Evolutionary conservation across 106 monocot species (phyloP), one percentile per base, ranked within the genome.

Genomic region (Platanthera guangdongensis): DNA sequence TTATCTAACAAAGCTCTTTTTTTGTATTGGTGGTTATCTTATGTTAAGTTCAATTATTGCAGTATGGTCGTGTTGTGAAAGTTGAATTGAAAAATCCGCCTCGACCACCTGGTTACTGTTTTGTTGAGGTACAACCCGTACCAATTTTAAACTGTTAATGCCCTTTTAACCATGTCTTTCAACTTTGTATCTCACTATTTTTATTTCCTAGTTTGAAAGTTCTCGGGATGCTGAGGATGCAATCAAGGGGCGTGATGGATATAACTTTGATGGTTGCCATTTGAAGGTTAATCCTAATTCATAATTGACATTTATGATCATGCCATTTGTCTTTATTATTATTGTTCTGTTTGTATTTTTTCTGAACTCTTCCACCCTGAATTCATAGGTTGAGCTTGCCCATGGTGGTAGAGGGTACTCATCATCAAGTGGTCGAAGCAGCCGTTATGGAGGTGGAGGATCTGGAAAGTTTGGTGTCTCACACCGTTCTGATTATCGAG

Each of bases 21-120:
- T 50, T 19, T 51, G 22, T 15, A 51, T 50, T 51, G 22, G 5
- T 51, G 18, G 51, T 10, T 72, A 21, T 72, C 11, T 72, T 51
- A 72, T 51, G 7, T 51, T 51, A 22, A 51, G 50, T 8, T 22
- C 5, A 65, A 50, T 72, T 50, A 22, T 2, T 83, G 72, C 84
- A 95, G 95, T 95, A 92, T 90, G 95, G 95, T 50, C 87, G 76
- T 30, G 84, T 95, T 69, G 88, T 92, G 70, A 70, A 92, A 52
- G 81, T 95, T 85, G 92, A 95, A 71, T 81, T 95, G 83, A 95
- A 95, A 72, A 85, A 86, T 82, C 95, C 95, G 54, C 95, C 95
- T 59, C 87, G 92, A 21, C 92, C 92, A 47, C 95, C 95, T 74
- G 92, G 90, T 68, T 95, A 83, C 82, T 87, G 87, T 83, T 92